phyloP scores from a whole-genome alignment of 2,329 filamentous ascomycete genomes.

The Aspergillus unguis region DNA sequence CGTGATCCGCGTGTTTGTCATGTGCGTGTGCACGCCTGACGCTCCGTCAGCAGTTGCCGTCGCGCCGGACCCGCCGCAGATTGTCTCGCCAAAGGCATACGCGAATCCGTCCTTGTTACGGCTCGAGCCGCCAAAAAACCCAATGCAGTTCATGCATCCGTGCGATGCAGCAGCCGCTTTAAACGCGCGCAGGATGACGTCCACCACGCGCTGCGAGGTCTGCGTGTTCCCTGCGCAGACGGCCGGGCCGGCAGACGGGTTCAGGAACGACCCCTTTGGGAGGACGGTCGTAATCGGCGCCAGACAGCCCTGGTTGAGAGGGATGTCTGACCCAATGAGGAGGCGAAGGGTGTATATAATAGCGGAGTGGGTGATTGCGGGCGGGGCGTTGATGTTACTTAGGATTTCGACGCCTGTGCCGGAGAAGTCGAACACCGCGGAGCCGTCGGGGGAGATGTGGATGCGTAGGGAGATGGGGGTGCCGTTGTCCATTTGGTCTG shows the following conservation, averaged over 20 bases:
- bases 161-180: conserved; percentile 73
- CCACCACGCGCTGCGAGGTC: conserved; percentile 74
- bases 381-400: conserved; percentile 74
- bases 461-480: conserved; percentile 72
- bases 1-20: conserved; percentile 85
- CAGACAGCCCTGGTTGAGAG: conserved; percentile 81
- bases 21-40: conserved; percentile 74
- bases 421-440: conserved; percentile 73
- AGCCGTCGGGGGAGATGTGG: conserved; percentile 68
- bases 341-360: conserved; percentile 84
- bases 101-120: conserved; percentile 63
- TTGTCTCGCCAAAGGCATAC: conserved; percentile 87
- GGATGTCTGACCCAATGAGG: conserved; percentile 76
- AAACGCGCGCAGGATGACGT: conserved; percentile 79
- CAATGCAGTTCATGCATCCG: conserved; percentile 80
- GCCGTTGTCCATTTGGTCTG: conserved; percentile 86
- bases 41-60: conserved; percentile 73
- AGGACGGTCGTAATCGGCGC: conserved; percentile 72
- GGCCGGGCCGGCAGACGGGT: conserved; percentile 70
- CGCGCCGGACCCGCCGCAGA: conserved; percentile 74
- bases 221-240: conserved; percentile 82
- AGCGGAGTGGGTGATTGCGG: conserved; percentile 76
- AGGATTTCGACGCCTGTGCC: conserved; percentile 78
- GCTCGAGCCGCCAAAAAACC: conserved; percentile 67
- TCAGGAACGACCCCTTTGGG: conserved; percentile 65